phyloP scores from a whole-genome alignment of 1,284 basidiomycete species.

The Microbotryum scabiosae region DNA sequence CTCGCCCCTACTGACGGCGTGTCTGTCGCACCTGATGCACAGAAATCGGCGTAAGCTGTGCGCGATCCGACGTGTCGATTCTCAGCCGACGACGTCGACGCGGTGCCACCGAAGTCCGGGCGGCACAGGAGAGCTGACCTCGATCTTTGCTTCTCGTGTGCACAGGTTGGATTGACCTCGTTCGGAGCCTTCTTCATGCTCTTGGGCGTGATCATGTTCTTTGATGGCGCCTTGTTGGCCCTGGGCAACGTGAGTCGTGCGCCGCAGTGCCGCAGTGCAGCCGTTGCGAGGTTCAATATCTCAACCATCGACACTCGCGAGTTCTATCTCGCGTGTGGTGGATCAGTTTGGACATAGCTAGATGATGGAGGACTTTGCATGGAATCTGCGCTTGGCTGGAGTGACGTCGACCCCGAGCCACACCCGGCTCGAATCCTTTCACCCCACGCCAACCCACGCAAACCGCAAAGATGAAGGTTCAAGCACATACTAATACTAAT shows the following conservation, averaged over 20 bases:
- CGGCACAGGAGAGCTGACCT: conserved; percentile 33
- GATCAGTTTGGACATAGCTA: no score
- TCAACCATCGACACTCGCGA: background rate
- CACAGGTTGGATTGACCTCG: conserved; percentile 79
- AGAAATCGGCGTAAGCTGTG: conserved; percentile 63
- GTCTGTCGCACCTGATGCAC: background rate
- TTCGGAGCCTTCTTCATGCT: conserved; percentile 95
- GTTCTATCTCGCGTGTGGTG: background rate
- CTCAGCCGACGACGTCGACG: background rate
- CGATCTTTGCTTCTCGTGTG: no score
- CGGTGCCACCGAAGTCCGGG: background rate
- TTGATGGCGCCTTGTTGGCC: conserved; percentile 92
- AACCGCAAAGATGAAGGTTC: no score
- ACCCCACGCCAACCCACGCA: no score
- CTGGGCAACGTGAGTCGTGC: conserved; percentile 68
- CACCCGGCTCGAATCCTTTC: no score
- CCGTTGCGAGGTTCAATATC: background rate
- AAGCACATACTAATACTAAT: no score
- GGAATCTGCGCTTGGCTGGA: no score
- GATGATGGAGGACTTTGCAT: no score
- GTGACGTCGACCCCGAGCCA: background rate
- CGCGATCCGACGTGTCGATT: background rate
- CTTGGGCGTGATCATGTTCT: conserved; percentile 89
- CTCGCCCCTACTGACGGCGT: background rate
- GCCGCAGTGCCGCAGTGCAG: background rate